Conservation (phyloP, 2,329 filamentous ascomycete species). For the Diaporthe sp. region DNA sequence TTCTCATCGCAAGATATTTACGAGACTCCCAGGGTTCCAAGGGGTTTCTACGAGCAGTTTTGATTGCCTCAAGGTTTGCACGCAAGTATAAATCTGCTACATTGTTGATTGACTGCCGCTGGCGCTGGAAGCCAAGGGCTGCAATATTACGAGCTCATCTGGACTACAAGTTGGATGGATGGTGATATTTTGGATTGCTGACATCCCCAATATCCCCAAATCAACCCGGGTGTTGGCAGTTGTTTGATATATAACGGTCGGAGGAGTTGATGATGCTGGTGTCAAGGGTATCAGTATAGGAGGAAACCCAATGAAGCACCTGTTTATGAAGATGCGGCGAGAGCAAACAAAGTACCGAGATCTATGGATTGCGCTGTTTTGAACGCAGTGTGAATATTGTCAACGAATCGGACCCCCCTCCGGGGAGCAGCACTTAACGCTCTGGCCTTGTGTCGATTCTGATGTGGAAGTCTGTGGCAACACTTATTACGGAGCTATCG, state of each 20-base stretch:
- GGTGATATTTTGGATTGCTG: neutral
- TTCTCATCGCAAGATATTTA: neutral
- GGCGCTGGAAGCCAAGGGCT: neutral
- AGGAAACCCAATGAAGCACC: neutral
- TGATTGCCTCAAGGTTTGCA: too few relatives aligned
- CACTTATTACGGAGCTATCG: neutral
- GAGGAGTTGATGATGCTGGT: neutral
- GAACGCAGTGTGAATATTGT: neutral
- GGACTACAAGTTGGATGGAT: neutral
- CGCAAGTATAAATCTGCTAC: neutral
- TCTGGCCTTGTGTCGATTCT: neutral
- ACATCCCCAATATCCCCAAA: neutral
- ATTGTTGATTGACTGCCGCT: neutral
- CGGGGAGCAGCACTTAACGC: neutral
- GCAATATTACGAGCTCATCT: neutral
- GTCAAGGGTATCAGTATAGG: neutral
- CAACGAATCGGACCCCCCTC: neutral
- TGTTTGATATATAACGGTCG: neutral
- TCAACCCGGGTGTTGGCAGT: neutral
- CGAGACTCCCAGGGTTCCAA: neutral
- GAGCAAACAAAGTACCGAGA: neutral
- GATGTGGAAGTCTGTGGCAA: neutral
- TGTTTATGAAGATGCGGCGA: neutral
- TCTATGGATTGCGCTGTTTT: neutral
- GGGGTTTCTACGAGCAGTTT: neutral